Percentiles rank a stretch among this genome's conserved stretches.
Conservation (phyloP, 2,329 filamentous ascomycete genomes). For the Aspergillus cejpii region DNA sequence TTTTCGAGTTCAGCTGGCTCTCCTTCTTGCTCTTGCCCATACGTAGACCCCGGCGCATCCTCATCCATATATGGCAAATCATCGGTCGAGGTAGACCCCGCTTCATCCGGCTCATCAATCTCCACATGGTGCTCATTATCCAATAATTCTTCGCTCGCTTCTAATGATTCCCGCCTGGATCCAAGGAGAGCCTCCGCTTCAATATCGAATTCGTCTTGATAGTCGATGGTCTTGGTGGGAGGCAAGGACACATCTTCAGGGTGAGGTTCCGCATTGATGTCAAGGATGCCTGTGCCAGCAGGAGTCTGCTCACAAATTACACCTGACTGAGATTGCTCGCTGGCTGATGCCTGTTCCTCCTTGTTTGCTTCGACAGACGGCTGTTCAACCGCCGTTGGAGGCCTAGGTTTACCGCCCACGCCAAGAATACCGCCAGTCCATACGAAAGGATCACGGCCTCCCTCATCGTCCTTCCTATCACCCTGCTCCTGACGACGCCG, state of each 20-base stretch:
- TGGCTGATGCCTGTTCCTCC: background rate
- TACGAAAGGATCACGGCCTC: slow-evolving; percentile 18
- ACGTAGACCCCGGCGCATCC: background rate
- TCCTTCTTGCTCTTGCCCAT: background rate
- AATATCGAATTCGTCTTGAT: slow-evolving; percentile 23
- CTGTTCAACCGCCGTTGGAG: slow-evolving; percentile 5
- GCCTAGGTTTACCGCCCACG: slow-evolving; percentile 19
- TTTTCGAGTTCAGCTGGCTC: background rate
- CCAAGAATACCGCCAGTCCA: slow-evolving; percentile 35
- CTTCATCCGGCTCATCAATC: background rate
- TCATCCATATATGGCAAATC: slow-evolving; percentile 1
- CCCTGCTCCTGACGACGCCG: slow-evolving; percentile 26
- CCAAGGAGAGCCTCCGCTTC: slow-evolving; percentile 20
- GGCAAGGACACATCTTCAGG: slow-evolving; percentile 1
- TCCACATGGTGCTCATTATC: slow-evolving; percentile 10
- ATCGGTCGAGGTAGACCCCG: background rate
- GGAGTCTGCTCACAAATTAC: background rate
- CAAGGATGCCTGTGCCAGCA: background rate
- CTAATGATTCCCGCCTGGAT: slow-evolving; percentile 9
- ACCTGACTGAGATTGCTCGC: background rate
- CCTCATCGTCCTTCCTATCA: slow-evolving; percentile 12
- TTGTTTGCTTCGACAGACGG: background rate
- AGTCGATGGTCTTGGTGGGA: slow-evolving; percentile 13
- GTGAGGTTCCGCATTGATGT: background rate
- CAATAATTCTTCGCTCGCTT: slow-evolving; percentile 17